Percentiles rank a stretch among this genome's conserved stretches.
phyloP scores from a whole-genome alignment of 768 basidiomycete genomes.

The Leccinum fibrillosum region DNA sequence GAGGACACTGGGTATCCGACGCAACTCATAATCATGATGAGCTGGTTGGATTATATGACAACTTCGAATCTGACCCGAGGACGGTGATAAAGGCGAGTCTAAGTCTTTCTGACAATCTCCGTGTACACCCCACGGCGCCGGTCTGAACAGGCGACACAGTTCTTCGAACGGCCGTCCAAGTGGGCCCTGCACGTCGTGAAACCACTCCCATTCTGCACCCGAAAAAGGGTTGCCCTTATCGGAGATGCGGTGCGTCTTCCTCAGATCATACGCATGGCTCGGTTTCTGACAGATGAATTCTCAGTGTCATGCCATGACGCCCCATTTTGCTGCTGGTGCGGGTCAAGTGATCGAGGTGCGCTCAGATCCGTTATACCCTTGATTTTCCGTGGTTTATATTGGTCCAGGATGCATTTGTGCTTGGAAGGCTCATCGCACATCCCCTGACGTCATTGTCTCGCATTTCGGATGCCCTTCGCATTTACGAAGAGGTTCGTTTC shows the following conservation, averaged over 20 bases:
- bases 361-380: neutral
- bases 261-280: neutral
- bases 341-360: conserved; percentile 26
- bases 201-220: conserved; percentile 38
- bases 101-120: neutral
- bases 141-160: conserved; percentile 17
- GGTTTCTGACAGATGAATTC: neutral
- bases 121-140: neutral
- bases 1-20: conserved; percentile 32
- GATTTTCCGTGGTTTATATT: neutral
- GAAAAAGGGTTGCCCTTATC: conserved; percentile 33
- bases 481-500: conserved; percentile 15
- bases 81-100: conserved; percentile 22
- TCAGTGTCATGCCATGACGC: conserved; percentile 24
- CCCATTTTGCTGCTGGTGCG: conserved; percentile 24
- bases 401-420: conserved; percentile 19
- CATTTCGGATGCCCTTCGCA: neutral
- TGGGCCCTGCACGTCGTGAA: conserved; percentile 43
- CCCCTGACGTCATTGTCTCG: conserved; percentile 7
- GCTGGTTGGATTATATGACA: conserved; percentile 25
- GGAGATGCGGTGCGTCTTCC: conserved; percentile 39
- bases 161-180: conserved; percentile 34
- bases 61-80: conserved; percentile 37
- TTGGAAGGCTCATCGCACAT: conserved; percentile 23
- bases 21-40: conserved; percentile 15